A percentile compares a stretch with the other conserved stretches of the same genome.
Conservation (phyloP, 257 asterid genomes). For the Gynochthodes officinalis region DNA sequence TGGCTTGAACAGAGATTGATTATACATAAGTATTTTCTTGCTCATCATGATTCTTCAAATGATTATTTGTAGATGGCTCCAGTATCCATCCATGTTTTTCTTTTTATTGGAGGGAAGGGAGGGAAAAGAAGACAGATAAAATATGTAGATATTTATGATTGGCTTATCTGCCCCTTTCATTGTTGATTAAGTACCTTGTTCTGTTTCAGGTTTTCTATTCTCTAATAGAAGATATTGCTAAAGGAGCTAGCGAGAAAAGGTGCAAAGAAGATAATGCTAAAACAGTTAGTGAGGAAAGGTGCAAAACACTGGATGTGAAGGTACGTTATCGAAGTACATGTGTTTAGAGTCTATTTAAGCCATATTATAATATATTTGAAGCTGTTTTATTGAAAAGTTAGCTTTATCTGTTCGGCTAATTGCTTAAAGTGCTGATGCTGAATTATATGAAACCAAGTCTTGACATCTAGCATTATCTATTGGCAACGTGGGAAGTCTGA, state of each 20-base stretch:
- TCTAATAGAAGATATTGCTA: conserved; percentile 59
- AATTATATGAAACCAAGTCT: conserved; percentile 1
- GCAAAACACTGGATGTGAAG: conserved; percentile 38
- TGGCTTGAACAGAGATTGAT: background rate
- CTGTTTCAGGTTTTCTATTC: conserved; percentile 66
- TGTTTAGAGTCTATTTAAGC: background rate
- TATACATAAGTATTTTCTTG: background rate
- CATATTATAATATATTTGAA: background rate
- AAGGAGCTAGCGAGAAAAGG: conserved; percentile 26
- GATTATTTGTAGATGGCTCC: background rate
- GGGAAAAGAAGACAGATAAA: background rate
- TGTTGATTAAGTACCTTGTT: conserved; percentile 13
- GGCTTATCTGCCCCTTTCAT: conserved; percentile 15
- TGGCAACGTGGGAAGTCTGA: background rate
- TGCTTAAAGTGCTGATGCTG: background rate
- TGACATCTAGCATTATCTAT: background rate
- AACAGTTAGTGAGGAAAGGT: conserved; percentile 24
- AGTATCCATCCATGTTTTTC: background rate
- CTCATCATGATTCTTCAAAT: background rate
- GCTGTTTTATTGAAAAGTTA: background rate
- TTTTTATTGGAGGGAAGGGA: background rate
- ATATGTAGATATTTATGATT: background rate
- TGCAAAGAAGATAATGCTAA: conserved; percentile 46
- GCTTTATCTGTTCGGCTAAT: background rate
- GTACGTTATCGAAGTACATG: conserved; percentile 30